Evolutionary conservation across 2,329 filamentous ascomycete species (phyloP), one percentile per base, ranked within the genome.

Genomic region (Curvularia sp.): DNA sequence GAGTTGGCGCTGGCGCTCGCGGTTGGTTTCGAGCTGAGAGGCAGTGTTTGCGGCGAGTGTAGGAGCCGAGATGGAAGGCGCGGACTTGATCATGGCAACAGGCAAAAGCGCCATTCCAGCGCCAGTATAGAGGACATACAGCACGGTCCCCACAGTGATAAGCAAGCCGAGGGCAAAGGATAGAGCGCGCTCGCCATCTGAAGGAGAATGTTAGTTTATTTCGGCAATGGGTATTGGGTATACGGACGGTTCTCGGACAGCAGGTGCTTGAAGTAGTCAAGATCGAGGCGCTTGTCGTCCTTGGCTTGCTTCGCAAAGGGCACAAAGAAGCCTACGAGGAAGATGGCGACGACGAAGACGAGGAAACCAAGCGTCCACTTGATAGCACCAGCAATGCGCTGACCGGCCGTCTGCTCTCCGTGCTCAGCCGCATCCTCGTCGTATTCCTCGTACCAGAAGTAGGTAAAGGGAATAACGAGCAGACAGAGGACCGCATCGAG

Each of bases 361-460:
- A 98, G 79, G 76, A 98, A 98, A 59, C 87, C 89, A 49, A 93
- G 80, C 0, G 95, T 97, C 80, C 97, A 98, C 79, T 96, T 97
- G 74, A 91, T 81, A 3, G 95, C 92, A n/a, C 88, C 88, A 85
- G 88, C 89, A 59, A 98, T 84, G 53, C 92, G 86, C 71, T 87
- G 85, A 6, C 83, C 84, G 57, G 89, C 77, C 2, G 90, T 89
- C 74, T 93, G 89, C 28, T 86, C 87, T 30, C 92, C 91, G 60
- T 91, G 86, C 69, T 96, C 91, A 32, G 89, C 85, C 60, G 93
- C 93, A 19, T 94, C 89, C 79, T 97, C 93, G 71, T 97, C 94
- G 66, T 96, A 96, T 77, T 98, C 95, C 77, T 99, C 95, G 72
- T 96, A 95, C 87, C 90, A 97, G 77, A 99, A 99, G 81, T 99